Evolutionary conservation across 2,329 filamentous ascomycete species (phyloP), one percentile per base, ranked within the genome.

Genomic region (Verticillium zaregamsianum): DNA sequence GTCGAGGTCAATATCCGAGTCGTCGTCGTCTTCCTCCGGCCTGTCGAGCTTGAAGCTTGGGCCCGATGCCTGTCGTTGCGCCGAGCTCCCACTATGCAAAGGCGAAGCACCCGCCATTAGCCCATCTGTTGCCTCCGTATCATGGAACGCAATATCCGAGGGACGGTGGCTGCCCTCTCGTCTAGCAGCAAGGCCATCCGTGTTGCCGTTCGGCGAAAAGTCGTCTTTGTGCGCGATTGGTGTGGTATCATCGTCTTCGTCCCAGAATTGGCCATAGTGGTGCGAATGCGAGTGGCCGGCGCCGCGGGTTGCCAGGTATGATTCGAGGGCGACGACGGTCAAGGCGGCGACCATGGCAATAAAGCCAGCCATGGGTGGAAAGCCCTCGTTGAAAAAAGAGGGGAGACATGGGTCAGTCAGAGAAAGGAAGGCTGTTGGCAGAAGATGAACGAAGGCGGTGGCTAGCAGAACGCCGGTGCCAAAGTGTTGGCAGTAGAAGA

Each of bases 401-500:
- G 92, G 91, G 0, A 96, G 85, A 68, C 89, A 91, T 54, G 88
- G 88, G 65, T 90, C 85, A 66, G 83, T 89, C 23, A 90, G 78
- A 49, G 86, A 88, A 62, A 81, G 74, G 68, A 91, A 91, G 1
- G 89, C 88, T 31, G 85, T 90, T 60, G 86, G 88, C 4, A 90
- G 82, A 14, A 90, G 80, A 76, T 94, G 91, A 31, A 94, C 90
- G 70, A 95, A 95, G 61, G 91, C 91, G 1, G 91, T 95, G 12
- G 92, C 91, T 64, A 95, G 89, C n/a, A 95, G 80, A 23, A 95
- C 92, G 63, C 91, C 91, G 1, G 91, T 95, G 70, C 91, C 90
- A 66, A 92, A 90, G 76, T 92, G 90, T 66, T 90, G 86, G 68
- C 86, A 88, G 65, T 88, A 78, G 72, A 90, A 89, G 65, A 90